Percentiles rank a stretch among this genome's conserved stretches.
Evolutionary conservation across 176 grass and related monocot genomes (phyloP).

Genomic region (barley (Hordeum vulgare)): DNA sequence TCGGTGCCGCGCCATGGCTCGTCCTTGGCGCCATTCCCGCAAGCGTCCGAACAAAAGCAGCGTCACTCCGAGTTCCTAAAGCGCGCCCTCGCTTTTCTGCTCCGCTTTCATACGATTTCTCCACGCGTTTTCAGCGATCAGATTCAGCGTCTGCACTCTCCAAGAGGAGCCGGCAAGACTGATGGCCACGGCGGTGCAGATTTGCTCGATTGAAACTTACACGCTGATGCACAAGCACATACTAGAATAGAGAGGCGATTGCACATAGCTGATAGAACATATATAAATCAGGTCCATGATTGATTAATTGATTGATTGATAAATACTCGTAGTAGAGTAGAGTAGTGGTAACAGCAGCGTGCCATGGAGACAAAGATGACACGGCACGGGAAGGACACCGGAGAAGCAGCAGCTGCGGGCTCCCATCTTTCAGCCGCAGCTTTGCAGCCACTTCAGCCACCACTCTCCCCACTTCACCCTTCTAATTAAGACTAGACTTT

Average conservation of each 20-base stretch:
- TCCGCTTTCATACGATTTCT: neutral
- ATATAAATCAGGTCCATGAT: conserved; percentile 3
- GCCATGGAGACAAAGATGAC: conserved; percentile 24
- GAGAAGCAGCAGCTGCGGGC: conserved; percentile 58
- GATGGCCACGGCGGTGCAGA: neutral
- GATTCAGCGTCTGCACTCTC: neutral
- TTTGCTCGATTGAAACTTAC: neutral
- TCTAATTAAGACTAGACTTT: neutral
- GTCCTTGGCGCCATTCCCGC: neutral
- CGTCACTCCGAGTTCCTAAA: neutral
- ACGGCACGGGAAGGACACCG: neutral
- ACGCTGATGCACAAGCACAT: neutral
- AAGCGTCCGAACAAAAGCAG: neutral
- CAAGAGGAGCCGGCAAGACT: conserved; percentile 9
- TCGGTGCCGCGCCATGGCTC: neutral
- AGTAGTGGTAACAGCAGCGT: neutral
- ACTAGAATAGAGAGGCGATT: too few relatives aligned
- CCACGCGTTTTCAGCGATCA: neutral
- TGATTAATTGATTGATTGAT: neutral
- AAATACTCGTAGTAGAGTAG: too few relatives aligned
- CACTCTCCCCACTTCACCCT: neutral
- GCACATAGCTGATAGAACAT: neutral
- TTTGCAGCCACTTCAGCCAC: conserved; percentile 64
- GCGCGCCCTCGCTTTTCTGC: conserved; percentile 14
- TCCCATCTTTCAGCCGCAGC: neutral